These are phyloP conservation scores for Hyphopichia homilentoma DNA, from an alignment of 805 yeast species.

Conservation along the genomic window DNA sequence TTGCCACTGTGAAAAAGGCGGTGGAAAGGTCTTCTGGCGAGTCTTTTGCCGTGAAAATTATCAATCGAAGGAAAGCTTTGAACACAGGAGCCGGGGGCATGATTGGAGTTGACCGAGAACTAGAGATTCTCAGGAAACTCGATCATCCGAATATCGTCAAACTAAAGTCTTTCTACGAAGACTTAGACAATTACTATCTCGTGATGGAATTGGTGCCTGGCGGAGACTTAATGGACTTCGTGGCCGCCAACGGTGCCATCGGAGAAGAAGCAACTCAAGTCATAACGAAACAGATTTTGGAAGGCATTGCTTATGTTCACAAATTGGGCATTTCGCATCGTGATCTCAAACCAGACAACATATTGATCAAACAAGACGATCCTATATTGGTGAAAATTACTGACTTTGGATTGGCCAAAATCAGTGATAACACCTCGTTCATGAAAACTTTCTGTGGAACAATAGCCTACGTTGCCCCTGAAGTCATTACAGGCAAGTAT, in stretches of 20 bases:
- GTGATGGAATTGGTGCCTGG: conserved; percentile 97
- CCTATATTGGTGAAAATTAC: conserved; percentile 91
- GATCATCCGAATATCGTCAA: conserved; percentile 84
- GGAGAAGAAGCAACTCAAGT: conserved; percentile 90
- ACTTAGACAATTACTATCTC: conserved; percentile 71
- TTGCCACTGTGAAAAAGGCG: conserved; percentile 92
- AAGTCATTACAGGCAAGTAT: conserved; percentile 62
- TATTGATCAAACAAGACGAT: conserved; percentile 82
- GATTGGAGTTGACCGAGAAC: conserved; percentile 81
- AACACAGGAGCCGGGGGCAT: conserved; percentile 66
- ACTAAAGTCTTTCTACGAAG: conserved; percentile 82
- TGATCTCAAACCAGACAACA: conserved; percentile 95
- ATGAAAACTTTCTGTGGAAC: conserved; percentile 98
- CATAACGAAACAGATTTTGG: conserved; percentile 76
- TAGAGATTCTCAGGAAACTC: conserved; percentile 71
- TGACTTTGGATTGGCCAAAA: conserved; percentile 94
- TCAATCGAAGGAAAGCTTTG: conserved; percentile 71
- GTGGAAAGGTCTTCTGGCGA: conserved; percentile 82
- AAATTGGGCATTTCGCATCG: conserved; percentile 90
- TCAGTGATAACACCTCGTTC: conserved; percentile 75
- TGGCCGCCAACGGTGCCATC: conserved; percentile 85
- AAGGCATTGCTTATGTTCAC: conserved; percentile 86
- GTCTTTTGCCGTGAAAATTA: conserved; percentile 87
- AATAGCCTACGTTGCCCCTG: conserved; percentile 95
- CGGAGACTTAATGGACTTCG: conserved; percentile 97